These are phyloP conservation scores for Leishmania guyanensis DNA, from an alignment of 208 protist species.

Conservation along the genomic window DNA sequence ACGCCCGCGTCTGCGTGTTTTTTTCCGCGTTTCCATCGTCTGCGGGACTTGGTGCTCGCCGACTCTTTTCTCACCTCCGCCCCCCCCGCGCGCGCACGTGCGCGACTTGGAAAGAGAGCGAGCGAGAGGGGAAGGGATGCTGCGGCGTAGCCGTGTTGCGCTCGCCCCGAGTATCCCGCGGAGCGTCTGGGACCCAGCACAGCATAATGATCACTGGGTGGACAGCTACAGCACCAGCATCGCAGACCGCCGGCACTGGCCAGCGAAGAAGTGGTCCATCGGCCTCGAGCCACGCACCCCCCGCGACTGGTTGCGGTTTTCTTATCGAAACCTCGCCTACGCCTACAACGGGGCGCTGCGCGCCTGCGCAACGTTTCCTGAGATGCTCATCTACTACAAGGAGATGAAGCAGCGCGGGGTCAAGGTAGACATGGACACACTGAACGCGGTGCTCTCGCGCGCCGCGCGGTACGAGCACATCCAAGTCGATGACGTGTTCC, in stretches of 20 bases:
- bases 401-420: constrained; percentile 92
- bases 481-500: constrained; percentile 81
- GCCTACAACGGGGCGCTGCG: constrained; percentile 91
- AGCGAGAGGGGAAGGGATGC: constrained; percentile 13
- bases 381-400: constrained; percentile 89
- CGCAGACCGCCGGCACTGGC: constrained; percentile 81
- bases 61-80: background rate
- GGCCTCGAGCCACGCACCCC: constrained; percentile 85
- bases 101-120: background rate
- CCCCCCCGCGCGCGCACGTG: background rate
- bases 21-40: background rate
- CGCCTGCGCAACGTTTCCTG: constrained; percentile 74
- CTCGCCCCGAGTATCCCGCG: constrained; percentile 73
- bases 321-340: constrained; percentile 85
- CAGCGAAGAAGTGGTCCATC: constrained; percentile 82
- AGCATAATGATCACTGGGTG: constrained; percentile 85
- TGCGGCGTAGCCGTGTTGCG: constrained; percentile 37
- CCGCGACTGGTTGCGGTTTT: constrained; percentile 81
- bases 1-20: background rate
- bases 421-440: constrained; percentile 89
- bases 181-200: constrained; percentile 83
- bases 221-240: constrained; percentile 83
- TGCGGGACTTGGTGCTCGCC: too few relatives aligned
- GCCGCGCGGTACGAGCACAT: constrained; percentile 85
- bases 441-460: constrained; percentile 83